phyloP scores from a whole-genome alignment of 1,284 basidiomycete species.

The Cerioporus squamosus region DNA sequence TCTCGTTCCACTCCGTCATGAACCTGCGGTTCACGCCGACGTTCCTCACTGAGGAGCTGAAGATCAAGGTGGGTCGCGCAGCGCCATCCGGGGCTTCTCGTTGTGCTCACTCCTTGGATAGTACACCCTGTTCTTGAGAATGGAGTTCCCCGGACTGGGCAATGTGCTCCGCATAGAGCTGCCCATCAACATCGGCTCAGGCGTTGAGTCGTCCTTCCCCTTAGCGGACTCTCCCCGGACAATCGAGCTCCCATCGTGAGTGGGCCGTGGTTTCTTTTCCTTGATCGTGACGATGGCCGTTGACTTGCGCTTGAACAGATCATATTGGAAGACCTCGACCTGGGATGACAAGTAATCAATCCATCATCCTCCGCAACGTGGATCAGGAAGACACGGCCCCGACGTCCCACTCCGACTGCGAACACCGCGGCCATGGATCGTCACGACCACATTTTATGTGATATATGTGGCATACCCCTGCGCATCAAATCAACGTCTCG shows the following conservation, averaged over 20 bases:
- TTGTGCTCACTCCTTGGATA: background rate
- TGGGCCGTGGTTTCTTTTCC: background rate
- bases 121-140: conserved; percentile 14
- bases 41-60: conserved; percentile 19
- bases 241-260: conserved; percentile 19
- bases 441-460: no score
- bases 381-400: no score
- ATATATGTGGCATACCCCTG: background rate
- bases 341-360: background rate
- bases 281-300: no score
- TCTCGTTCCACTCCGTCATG: conserved; percentile 17
- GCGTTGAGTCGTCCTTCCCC: conserved; percentile 9
- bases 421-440: background rate
- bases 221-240: conserved; percentile 2
- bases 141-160: conserved; percentile 17
- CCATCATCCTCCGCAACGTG: background rate
- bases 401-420: no score
- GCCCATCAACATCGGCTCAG: conserved; percentile 21
- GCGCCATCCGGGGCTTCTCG: no score
- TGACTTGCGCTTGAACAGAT: background rate
- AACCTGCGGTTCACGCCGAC: conserved; percentile 18
- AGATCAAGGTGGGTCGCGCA: conserved; percentile 13
- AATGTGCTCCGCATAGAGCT: conserved; percentile 14
- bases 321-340: conserved; percentile 15
- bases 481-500: no score